phyloP scores from a whole-genome alignment of 2,329 filamentous ascomycete genomes.

The Cercospora janseana region DNA sequence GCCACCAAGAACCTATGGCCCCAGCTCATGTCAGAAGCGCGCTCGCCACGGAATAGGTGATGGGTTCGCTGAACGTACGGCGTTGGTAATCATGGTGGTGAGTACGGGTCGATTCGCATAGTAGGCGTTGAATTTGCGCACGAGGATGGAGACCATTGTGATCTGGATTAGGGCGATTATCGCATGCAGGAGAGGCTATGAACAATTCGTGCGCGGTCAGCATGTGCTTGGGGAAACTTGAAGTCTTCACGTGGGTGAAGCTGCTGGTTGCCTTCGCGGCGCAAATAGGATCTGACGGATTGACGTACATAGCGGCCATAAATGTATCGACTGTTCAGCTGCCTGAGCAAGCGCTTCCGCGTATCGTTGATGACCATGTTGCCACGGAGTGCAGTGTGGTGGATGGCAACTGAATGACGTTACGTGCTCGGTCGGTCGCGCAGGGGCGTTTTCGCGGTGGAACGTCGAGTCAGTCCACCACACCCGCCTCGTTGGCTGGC shows the following conservation, averaged over 20 bases:
- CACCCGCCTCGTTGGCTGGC: not conserved
- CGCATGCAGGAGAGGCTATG: slow-evolving; percentile 80
- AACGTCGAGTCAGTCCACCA: not conserved
- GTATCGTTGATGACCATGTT: slow-evolving; percentile 47
- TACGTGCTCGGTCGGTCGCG: slow-evolving; percentile 7
- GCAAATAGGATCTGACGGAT: not conserved
- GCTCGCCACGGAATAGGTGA: not conserved
- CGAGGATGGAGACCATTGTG: slow-evolving; percentile 76
- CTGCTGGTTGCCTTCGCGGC: slow-evolving; percentile 40
- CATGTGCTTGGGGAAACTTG: no score
- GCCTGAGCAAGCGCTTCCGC: slow-evolving; percentile 56
- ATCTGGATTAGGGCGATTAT: slow-evolving; percentile 86
- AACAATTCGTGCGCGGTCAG: slow-evolving; percentile 58
- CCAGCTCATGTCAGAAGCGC: slow-evolving; percentile 5
- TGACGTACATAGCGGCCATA: slow-evolving; percentile 69
- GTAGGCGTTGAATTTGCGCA: slow-evolving; percentile 86
- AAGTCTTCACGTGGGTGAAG: slow-evolving; percentile 69
- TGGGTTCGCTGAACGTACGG: slow-evolving; percentile 55
- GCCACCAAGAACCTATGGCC: slow-evolving; percentile 70
- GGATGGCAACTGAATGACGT: slow-evolving; percentile 5
- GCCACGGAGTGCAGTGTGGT: not conserved
- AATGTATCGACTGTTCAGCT: slow-evolving; percentile 70
- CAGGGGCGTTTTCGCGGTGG: slow-evolving; percentile 3
- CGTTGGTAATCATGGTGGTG: slow-evolving; percentile 99
- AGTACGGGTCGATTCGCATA: slow-evolving; percentile 93